phyloP scores from a whole-genome alignment of 2,329 filamentous ascomycete species.

The Dendryphion nanum region DNA sequence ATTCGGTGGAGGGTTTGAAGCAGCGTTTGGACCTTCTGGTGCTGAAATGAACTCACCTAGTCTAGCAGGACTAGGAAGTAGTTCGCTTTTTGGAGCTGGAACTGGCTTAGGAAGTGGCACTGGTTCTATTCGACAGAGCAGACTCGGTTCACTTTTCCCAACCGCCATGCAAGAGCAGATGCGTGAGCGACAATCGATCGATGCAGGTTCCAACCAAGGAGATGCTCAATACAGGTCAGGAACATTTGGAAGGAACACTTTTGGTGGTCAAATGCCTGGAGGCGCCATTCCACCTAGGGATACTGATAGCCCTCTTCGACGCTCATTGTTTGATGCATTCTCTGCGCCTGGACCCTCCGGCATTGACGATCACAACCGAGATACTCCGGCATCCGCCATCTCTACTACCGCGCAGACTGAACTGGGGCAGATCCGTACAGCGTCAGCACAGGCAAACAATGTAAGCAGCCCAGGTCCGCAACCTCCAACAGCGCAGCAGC shows the following conservation, averaged over 20 bases:
- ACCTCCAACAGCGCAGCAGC: conserved; percentile 66
- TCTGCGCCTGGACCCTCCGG: conserved; percentile 17
- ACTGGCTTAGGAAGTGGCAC: conserved; percentile 53
- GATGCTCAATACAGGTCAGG: conserved; percentile 54
- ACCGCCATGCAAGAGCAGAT: conserved; percentile 88
- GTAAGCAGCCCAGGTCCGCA: conserved; percentile 59
- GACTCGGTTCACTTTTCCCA: conserved; percentile 84
- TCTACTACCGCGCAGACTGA: conserved; percentile 30
- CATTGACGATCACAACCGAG: conserved; percentile 14
- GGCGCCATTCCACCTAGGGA: conserved; percentile 32
- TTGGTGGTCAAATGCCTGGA: conserved; percentile 41
- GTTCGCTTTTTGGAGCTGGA: conserved; percentile 63
- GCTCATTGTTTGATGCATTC: conserved; percentile 41
- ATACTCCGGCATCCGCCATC: conserved; percentile 20
- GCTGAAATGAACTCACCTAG: conserved; percentile 76
- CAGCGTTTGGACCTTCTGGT: conserved; percentile 66
- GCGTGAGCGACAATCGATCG: conserved; percentile 60
- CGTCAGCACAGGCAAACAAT: conserved; percentile 32
- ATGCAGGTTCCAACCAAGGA: conserved; percentile 51
- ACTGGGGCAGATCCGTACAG: conserved; percentile 32
- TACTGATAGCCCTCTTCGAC: conserved; percentile 42
- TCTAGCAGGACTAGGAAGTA: conserved; percentile 63
- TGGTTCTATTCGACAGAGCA: conserved; percentile 73
- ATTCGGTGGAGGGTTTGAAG: conserved; percentile 53
- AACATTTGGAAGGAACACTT: conserved; percentile 63